phyloP scores from a whole-genome alignment of 257 asterid species.

The Solanum sitiens region DNA sequence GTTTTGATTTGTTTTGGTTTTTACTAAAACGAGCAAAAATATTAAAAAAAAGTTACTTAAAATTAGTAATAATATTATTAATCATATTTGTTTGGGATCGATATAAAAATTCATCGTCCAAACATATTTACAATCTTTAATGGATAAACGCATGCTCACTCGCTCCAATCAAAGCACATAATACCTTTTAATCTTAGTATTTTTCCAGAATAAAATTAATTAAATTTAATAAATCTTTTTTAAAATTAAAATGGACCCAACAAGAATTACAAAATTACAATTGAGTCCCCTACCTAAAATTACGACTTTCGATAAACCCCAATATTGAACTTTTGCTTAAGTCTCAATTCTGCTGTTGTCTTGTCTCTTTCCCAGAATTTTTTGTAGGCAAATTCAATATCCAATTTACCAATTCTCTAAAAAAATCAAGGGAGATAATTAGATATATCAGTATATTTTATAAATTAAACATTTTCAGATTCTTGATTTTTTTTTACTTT shows the following conservation, averaged over 20 bases:
- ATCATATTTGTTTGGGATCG: background rate
- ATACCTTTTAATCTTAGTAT: background rate
- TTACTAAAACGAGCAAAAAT: too few species aligned
- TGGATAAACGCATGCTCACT: background rate
- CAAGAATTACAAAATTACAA: background rate
- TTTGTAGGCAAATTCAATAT: background rate
- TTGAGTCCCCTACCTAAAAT: background rate
- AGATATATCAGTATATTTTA: background rate
- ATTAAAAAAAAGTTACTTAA: background rate
- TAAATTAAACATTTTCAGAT: background rate
- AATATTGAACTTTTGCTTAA: background rate
- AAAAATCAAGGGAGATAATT: background rate
- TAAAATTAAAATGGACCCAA: background rate
- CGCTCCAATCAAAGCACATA: background rate
- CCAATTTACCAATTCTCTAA: background rate
- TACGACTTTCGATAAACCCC: background rate
- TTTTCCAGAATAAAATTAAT: background rate
- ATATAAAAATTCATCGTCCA: background rate
- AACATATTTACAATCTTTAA: background rate
- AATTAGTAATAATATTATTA: background rate
- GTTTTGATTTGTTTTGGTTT: too few species aligned
- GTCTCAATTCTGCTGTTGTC: background rate
- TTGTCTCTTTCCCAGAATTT: background rate
- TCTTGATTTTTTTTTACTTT: background rate
- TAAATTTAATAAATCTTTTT: background rate